phyloP scores from a whole-genome alignment of 768 basidiomycete species.

The Thelephora aurantiotincta region DNA sequence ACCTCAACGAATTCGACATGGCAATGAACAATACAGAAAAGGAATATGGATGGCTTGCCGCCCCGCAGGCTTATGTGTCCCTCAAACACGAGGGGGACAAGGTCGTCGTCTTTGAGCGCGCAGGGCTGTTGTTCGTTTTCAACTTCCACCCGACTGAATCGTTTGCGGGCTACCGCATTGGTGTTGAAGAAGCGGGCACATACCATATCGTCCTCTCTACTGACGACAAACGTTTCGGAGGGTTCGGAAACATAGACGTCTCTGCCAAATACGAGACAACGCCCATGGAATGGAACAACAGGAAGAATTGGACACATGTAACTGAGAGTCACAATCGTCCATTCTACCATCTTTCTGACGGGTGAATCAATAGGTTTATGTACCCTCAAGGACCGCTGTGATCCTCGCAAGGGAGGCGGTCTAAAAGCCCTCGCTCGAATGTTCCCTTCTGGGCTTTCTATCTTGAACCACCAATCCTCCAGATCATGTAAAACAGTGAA shows the following conservation, averaged over 20 bases:
- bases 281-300: constrained; percentile 81
- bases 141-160: constrained; percentile 92
- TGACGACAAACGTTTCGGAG: constrained; percentile 83
- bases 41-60: constrained; percentile 73
- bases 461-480: neutral
- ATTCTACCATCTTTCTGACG: neutral
- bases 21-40: constrained; percentile 82
- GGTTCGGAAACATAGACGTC: constrained; percentile 66
- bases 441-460: neutral
- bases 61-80: constrained; percentile 82
- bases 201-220: constrained; percentile 71
- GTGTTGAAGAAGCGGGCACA: constrained; percentile 74
- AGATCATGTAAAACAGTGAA: neutral
- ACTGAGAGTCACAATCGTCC: constrained; percentile 9
- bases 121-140: constrained; percentile 88
- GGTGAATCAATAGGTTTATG: constrained; percentile 38
- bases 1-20: constrained; percentile 85
- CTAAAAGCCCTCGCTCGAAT: neutral
- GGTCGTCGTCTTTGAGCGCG: constrained; percentile 87
- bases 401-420: constrained; percentile 35
- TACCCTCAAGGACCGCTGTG: constrained; percentile 52
- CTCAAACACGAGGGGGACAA: constrained; percentile 92
- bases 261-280: constrained; percentile 65
- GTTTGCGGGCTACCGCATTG: constrained; percentile 88
- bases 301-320: constrained; percentile 84